These are phyloP conservation scores for Aspergillus pseudotamarii DNA, from an alignment of 2,329 filamentous ascomycete species.

Conservation along the genomic window DNA sequence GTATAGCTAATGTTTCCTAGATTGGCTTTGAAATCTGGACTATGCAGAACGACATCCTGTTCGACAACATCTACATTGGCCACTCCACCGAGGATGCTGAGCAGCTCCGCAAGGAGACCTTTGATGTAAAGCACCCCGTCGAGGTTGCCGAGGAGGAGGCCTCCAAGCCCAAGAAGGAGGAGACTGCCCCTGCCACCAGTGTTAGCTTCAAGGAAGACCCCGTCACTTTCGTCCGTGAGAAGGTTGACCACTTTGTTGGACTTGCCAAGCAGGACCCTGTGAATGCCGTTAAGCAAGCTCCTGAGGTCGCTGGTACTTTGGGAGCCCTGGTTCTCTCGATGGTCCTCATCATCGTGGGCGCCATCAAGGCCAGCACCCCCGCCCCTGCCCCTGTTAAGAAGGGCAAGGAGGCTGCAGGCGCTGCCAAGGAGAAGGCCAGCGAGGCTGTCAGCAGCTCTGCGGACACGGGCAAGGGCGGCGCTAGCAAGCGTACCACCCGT, in stretches of 20 bases:
- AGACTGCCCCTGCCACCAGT: conserved; percentile 69
- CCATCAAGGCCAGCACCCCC: conserved; percentile 65
- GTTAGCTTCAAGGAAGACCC: conserved; percentile 92
- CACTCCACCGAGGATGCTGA: conserved; percentile 93
- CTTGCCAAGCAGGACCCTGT: conserved; percentile 82
- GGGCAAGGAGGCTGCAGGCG: conserved; percentile 70
- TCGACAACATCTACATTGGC: conserved; percentile 99
- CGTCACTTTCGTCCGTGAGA: conserved; percentile 84
- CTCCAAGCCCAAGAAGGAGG: conserved; percentile 75
- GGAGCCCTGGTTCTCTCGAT: conserved; percentile 70
- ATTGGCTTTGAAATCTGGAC: conserved; percentile 99
- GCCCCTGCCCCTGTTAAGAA: conserved; percentile 70
- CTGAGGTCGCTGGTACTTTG: conserved; percentile 83
- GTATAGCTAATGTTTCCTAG: conserved; percentile 45
- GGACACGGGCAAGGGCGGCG: conserved; percentile 74
- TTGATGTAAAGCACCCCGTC: conserved; percentile 80
- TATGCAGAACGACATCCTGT: conserved; percentile 98
- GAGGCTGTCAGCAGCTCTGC: conserved; percentile 63
- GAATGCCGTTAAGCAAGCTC: conserved; percentile 83
- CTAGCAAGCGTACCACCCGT: conserved; percentile 62
- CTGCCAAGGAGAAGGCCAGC: conserved; percentile 66
- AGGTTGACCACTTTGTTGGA: conserved; percentile 85
- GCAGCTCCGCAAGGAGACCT: conserved; percentile 86
- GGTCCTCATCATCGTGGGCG: conserved; percentile 69
- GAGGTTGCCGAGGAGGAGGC: conserved; percentile 81